These are phyloP conservation scores for Aspergillus viridinutans DNA, from an alignment of 2,329 filamentous ascomycete genomes.

Conservation along the genomic window DNA sequence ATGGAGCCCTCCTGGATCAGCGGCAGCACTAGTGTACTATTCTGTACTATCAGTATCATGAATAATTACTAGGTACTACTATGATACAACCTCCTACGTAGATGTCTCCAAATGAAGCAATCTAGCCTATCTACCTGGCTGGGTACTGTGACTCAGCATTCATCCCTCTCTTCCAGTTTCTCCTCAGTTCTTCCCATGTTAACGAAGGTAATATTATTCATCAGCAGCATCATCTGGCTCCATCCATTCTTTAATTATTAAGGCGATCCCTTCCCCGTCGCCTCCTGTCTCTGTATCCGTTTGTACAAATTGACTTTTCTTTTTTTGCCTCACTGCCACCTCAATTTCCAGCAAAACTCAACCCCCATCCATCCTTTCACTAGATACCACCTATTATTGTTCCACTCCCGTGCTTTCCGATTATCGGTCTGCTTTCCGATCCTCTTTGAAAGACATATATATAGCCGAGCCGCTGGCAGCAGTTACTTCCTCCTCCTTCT, in stretches of 20 bases:
- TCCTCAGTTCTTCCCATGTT: background rate
- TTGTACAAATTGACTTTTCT: conserved; percentile 1
- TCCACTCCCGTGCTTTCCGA: conserved; percentile 23
- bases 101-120: background rate
- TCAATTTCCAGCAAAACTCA: background rate
- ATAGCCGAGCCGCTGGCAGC: conserved; percentile 6
- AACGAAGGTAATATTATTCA: too few relatives aligned
- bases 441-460: conserved; percentile 10
- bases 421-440: background rate
- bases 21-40: conserved; percentile 1
- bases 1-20: conserved; percentile 3
- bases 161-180: conserved; percentile 1
- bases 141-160: background rate
- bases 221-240: background rate
- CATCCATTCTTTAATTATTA: background rate
- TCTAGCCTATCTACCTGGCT: background rate
- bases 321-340: conserved; percentile 9
- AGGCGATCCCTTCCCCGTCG: conserved; percentile 5
- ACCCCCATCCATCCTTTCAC: background rate
- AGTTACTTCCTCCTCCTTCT: background rate
- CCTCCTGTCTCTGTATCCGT: conserved; percentile 3
- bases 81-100: background rate
- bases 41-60: background rate
- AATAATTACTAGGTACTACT: background rate
- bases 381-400: conserved; percentile 6